Percentiles rank a stretch among this genome's conserved stretches.
Evolutionary conservation across 495 filamentous ascomycete species (phyloP).

Genomic region (Penicillium mononematosum): DNA sequence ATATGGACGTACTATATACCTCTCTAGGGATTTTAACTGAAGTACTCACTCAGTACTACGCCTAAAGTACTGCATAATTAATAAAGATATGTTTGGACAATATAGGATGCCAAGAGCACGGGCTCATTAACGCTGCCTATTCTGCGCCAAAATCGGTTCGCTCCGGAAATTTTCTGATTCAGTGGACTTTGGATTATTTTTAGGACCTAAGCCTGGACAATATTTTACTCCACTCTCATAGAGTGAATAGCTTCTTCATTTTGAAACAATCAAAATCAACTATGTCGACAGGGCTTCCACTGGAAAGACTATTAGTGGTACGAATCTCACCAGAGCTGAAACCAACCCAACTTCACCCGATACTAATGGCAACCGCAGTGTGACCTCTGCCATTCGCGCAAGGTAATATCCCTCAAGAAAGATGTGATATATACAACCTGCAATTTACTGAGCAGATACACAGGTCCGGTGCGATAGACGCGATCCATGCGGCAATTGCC

Average conservation of each 20-base stretch:
- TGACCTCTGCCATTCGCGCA: conserved; percentile 26
- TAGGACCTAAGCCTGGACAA: not conserved
- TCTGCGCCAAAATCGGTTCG: not conserved
- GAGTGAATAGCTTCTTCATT: not conserved
- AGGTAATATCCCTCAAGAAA: conserved; percentile 10
- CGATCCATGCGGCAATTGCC: conserved; percentile 26
- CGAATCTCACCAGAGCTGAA: not conserved
- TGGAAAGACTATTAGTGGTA: not conserved
- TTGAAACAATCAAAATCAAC: not conserved
- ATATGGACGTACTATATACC: too few species aligned
- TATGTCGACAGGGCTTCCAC: not conserved
- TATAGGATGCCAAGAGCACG: not conserved
- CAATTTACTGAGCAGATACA: not conserved
- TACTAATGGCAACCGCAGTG: conserved; percentile 17
- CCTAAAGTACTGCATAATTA: too few species aligned
- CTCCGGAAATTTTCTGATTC: not conserved
- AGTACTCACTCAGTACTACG: too few species aligned
- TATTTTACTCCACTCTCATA: not conserved
- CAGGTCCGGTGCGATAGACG: conserved; percentile 27
- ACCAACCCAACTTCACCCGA: not conserved
- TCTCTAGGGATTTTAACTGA: too few species aligned
- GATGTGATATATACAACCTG: not conserved
- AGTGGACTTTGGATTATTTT: not conserved
- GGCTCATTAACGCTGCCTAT: not conserved
- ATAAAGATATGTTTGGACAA: not conserved